Evolutionary conservation across 305 asterid species (phyloP).

Genomic region (Solanum hybrid): DNA sequence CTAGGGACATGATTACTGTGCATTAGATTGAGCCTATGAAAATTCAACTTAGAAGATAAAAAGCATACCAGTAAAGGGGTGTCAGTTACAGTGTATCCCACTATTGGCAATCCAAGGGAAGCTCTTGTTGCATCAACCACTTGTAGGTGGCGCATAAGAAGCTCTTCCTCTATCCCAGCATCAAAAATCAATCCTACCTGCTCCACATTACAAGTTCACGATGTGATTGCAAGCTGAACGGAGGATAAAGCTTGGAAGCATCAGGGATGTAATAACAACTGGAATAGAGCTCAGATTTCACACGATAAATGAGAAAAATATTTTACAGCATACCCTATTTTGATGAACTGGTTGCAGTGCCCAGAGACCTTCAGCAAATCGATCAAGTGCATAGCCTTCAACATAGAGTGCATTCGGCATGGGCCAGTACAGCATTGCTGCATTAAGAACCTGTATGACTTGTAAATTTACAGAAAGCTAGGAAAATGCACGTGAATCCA

Average conservation of each 20-base stretch:
- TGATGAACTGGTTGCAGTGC: slow-evolving; percentile 81
- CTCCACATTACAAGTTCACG: slow-evolving; percentile 4
- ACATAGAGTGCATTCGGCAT: slow-evolving; percentile 78
- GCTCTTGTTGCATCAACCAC: slow-evolving; percentile 89
- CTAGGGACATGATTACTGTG: neutral
- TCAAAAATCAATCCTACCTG: slow-evolving; percentile 89
- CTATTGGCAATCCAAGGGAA: slow-evolving; percentile 81
- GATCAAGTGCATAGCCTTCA: slow-evolving; percentile 90
- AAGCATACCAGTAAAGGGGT: slow-evolving; percentile 60
- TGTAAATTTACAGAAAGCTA: slow-evolving; percentile 18
- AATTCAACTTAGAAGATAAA: neutral
- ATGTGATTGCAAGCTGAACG: slow-evolving; percentile 9
- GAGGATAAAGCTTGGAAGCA: neutral
- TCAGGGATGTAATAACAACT: neutral
- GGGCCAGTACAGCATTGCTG: slow-evolving; percentile 98
- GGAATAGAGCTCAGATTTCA: neutral
- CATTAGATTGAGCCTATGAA: neutral
- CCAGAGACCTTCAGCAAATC: slow-evolving; percentile 91
- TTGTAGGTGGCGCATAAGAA: slow-evolving; percentile 75
- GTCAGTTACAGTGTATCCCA: slow-evolving; percentile 66
- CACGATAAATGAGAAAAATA: neutral
- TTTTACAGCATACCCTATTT: slow-evolving; percentile 45
- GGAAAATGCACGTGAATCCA: neutral
- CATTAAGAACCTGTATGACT: slow-evolving; percentile 88
- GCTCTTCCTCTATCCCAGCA: slow-evolving; percentile 81